Conservation (phyloP, 2,329 filamentous ascomycete genomes). For the Knoxdaviesia capensis region DNA sequence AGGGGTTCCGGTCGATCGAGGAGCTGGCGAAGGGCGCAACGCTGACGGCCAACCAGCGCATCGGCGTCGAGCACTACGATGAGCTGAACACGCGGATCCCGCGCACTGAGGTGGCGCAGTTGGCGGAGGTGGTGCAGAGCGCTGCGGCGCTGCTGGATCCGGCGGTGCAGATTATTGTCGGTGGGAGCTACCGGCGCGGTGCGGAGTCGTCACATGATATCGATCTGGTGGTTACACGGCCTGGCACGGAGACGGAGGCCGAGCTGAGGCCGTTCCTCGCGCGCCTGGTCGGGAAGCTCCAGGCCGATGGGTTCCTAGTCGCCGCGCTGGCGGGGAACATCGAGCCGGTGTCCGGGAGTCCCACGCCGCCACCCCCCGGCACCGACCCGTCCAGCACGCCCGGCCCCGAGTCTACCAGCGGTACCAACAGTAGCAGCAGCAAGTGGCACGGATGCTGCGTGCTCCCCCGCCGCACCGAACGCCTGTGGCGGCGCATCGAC, state of each 20-base stretch:
- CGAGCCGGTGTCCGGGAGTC: no score
- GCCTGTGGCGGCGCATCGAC: constrained; percentile 63
- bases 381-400: no score
- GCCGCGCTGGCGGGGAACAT: constrained; percentile 38
- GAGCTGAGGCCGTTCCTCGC: constrained; percentile 44
- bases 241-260: constrained; percentile 26
- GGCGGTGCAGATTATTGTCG: constrained; percentile 48
- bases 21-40: constrained; percentile 43
- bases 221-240: constrained; percentile 64
- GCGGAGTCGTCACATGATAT: constrained; percentile 59
- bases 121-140: constrained; percentile 43
- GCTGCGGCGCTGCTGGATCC: constrained; percentile 40
- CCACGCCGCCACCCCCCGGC: no score
- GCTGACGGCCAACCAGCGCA: constrained; percentile 46
- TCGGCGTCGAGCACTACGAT: constrained; percentile 62
- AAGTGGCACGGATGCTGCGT: constrained; percentile 83
- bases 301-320: constrained; percentile 43
- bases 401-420: no score
- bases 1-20: constrained; percentile 54
- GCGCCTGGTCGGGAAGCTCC: constrained; percentile 41
- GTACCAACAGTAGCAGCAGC: constrained; percentile 29
- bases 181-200: constrained; percentile 73
- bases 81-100: constrained; percentile 68
- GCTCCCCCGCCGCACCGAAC: constrained; percentile 25
- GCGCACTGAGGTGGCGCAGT: constrained; percentile 49